Percentiles rank a stretch among this genome's conserved stretches.
phyloP scores from a whole-genome alignment of 306 rosid genomes.

The Spatholobus suberectus region DNA sequence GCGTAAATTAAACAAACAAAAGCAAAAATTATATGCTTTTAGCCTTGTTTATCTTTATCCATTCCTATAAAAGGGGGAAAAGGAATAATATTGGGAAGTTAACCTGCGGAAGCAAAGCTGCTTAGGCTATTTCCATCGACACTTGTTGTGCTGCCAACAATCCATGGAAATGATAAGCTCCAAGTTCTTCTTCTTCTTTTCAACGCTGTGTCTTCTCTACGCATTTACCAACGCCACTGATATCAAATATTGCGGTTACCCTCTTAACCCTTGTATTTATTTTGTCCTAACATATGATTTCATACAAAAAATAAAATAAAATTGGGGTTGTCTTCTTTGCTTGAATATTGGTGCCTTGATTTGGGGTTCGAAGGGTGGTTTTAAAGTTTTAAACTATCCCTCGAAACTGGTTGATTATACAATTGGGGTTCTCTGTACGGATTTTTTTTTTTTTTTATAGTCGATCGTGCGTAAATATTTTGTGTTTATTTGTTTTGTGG shows the following conservation, averaged over 20 bases:
- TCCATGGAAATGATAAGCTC: constrained; percentile 33
- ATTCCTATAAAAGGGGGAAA: neutral
- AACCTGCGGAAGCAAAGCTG: neutral
- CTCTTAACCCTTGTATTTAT: neutral
- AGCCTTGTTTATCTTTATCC: neutral
- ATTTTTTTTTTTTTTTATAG: neutral
- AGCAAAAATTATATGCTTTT: no score
- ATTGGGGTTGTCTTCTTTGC: no score
- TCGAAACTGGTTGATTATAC: neutral
- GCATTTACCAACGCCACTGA: constrained; percentile 55
- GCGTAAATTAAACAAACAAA: no score
- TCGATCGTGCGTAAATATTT: neutral
- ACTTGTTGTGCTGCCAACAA: neutral
- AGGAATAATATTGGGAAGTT: neutral
- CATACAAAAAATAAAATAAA: no score
- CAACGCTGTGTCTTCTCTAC: constrained; percentile 46
- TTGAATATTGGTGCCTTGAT: no score
- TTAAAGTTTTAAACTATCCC: constrained; percentile 2
- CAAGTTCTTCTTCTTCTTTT: constrained; percentile 41
- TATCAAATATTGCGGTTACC: constrained; percentile 42
- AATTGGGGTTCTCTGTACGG: neutral
- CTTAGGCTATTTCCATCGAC: neutral
- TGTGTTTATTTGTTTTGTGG: neutral
- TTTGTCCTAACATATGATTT: no score
- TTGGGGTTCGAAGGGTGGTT: neutral